Evolutionary conservation across 352 stramenopile species (phyloP), one percentile per base, ranked within the genome.

Genomic region (Phytophthora boehmeriae): DNA sequence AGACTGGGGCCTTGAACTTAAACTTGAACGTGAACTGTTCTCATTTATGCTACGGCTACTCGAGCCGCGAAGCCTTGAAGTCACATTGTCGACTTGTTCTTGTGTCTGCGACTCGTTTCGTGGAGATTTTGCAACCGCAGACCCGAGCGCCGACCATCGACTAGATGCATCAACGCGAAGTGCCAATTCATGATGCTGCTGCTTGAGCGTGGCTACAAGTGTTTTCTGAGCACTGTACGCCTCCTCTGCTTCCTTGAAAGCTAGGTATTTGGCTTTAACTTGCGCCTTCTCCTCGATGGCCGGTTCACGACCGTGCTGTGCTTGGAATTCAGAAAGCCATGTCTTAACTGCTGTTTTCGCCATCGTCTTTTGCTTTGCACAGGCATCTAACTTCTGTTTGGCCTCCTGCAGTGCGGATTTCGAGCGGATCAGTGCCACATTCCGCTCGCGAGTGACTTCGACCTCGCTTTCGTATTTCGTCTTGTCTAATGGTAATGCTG

Each of bases 241-340:
- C 2, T 83, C 80, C 36, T 94, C 85, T 8, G 65, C 69, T n/a
- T 73, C 68, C 60, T 94, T 92, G 71, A 94, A 94, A 19, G 70
- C 68, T 19, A 90, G 20, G 38, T 94, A 94, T 30, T 89, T 59
- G 19, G 90, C 80, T 42, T 92, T 92, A 27, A 92, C 85, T 34
- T 83, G 70, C 8, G 83, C 72, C 46, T 94, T 92, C 38, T 94
- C 85, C n/a, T 90, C 75, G n/a, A 92, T 84, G 20, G 71, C 78
- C 5, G 83, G 85, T 0, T 92, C 83, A 0, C 80, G 71, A 0
- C 66, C 61, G 46, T 89, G 59, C 32, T 68, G 57, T 10, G 45
- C 41, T 52, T 88, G 71, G 32, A 94, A 94, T 2, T 69, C 68
- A 8, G 63, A 48, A 16, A 94, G 67, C 85, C 83, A 94, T 5